A percentile compares a stretch with the other conserved stretches of the same genome.
Evolutionary conservation across 306 rosid genomes (phyloP).

Genomic region (Quercus parvula): DNA sequence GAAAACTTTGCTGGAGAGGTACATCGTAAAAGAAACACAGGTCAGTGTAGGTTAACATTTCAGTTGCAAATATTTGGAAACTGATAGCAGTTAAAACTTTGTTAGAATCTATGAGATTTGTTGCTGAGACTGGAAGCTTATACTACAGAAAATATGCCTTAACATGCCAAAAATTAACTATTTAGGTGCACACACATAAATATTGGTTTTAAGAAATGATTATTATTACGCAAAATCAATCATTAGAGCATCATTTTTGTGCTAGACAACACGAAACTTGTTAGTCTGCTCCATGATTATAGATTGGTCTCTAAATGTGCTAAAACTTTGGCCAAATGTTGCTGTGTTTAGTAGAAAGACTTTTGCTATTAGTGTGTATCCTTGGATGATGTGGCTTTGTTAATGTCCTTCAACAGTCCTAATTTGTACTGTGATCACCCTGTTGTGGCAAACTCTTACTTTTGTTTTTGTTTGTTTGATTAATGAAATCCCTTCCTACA

Average conservation of each 20-base stretch:
- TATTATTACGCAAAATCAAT: neutral
- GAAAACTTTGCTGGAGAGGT: constrained; percentile 78
- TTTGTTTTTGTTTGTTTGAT: too few relatives aligned
- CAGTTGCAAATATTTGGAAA: neutral
- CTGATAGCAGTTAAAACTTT: neutral
- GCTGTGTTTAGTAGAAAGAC: too few relatives aligned
- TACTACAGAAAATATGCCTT: neutral
- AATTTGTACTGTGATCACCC: too few relatives aligned
- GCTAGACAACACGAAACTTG: neutral
- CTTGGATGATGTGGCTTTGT: too few relatives aligned
- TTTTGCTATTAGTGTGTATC: too few relatives aligned
- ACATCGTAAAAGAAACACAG: constrained; percentile 85
- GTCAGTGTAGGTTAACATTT: constrained; percentile 27
- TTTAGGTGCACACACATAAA: neutral
- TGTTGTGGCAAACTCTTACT: too few relatives aligned
- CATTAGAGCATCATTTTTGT: neutral
- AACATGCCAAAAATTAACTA: neutral
- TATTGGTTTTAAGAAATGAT: neutral
- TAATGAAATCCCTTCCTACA: too few relatives aligned
- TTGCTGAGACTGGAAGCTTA: neutral
- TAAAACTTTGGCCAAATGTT: too few relatives aligned
- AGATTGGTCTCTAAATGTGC: too few relatives aligned
- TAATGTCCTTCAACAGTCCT: too few relatives aligned
- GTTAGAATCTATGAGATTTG: neutral
- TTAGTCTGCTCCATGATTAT: neutral